Evolutionary conservation across 2,329 filamentous ascomycete species (phyloP).

Genomic region (Fusarium phyllophilum): DNA sequence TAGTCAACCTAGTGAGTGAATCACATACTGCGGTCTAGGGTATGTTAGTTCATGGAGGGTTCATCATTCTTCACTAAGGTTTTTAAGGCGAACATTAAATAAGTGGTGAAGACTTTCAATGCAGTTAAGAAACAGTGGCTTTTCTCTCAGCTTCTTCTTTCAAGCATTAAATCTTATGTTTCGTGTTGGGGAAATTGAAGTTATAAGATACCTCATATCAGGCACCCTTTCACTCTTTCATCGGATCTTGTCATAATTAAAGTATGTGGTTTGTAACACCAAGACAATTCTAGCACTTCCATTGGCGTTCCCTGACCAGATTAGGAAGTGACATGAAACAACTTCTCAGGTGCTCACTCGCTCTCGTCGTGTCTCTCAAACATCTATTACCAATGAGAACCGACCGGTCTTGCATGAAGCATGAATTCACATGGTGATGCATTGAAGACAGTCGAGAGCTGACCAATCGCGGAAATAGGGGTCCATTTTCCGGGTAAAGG

Average conservation of each 20-base stretch:
- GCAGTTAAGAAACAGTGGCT: not conserved
- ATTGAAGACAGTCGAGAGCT: slow-evolving; percentile 3
- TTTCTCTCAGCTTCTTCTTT: too few relatives aligned
- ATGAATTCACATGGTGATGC: slow-evolving; percentile 2
- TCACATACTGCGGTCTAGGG: not conserved
- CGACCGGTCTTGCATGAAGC: not conserved
- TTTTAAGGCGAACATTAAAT: not conserved
- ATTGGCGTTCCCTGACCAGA: not conserved
- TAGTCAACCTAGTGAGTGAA: not conserved
- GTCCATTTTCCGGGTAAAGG: slow-evolving; percentile 9
- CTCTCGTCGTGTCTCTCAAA: not conserved
- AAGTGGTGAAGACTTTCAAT: not conserved
- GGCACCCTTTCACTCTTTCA: not conserved
- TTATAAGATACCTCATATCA: not conserved
- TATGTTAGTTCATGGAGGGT: not conserved
- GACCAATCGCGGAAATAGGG: slow-evolving; percentile 8
- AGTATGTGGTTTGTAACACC: not conserved
- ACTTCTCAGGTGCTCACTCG: not conserved
- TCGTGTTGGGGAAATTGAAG: not conserved
- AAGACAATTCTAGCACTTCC: not conserved
- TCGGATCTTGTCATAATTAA: not conserved
- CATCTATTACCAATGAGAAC: not conserved
- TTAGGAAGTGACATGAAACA: not conserved
- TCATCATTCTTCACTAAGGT: not conserved
- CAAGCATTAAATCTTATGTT: not conserved